Conservation (phyloP, 1,139 yeast species). For the Yamadazyma sp. region DNA sequence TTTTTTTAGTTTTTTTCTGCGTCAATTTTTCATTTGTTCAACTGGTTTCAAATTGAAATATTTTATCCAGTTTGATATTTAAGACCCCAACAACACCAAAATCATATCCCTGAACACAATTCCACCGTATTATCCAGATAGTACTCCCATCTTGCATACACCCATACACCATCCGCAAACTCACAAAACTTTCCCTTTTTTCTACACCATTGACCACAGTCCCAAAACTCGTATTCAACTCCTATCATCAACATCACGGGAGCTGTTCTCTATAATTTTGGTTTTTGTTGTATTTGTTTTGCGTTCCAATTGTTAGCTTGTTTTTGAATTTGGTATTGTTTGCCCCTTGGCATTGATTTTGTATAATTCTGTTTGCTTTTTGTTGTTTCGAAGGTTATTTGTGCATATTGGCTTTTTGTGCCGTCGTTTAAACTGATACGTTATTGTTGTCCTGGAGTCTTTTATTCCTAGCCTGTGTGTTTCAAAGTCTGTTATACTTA, state of each 20-base stretch:
- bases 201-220: background rate
- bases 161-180: background rate
- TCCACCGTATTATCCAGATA: background rate
- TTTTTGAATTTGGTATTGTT: constrained; percentile 1
- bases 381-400: background rate
- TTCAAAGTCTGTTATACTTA: too few species aligned
- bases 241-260: background rate
- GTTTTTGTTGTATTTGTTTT: constrained; percentile 1
- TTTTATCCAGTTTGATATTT: background rate
- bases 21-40: background rate
- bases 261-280: background rate
- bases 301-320: constrained; percentile 1
- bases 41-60: background rate
- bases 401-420: too few species aligned
- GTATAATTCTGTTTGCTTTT: background rate
- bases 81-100: background rate
- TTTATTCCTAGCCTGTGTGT: too few species aligned
- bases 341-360: background rate
- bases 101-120: background rate
- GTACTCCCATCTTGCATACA: background rate
- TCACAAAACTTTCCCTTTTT: background rate
- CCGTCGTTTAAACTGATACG: background rate
- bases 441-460: too few species aligned
- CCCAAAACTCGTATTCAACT: background rate
- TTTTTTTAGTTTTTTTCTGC: background rate